These are phyloP conservation scores for Claviceps purpurea DNA, from an alignment of 2,329 filamentous ascomycete species.

Conservation along the genomic window DNA sequence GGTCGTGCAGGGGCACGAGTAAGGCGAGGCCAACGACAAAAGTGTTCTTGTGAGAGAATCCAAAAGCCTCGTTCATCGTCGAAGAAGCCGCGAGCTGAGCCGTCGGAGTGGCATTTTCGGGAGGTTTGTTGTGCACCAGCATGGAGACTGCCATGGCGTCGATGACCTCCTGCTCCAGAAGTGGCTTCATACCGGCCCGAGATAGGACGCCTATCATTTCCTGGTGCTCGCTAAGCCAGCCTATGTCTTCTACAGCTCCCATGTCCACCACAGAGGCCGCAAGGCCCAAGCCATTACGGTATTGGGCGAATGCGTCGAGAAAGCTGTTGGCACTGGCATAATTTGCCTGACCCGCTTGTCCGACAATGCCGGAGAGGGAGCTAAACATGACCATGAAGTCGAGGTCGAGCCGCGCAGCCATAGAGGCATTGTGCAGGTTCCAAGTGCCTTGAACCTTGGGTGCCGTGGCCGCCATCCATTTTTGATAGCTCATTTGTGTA, in stretches of 20 bases:
- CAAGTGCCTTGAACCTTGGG: slow-evolving; percentile 23
- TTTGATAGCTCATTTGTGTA: slow-evolving; percentile 19
- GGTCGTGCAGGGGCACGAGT: slow-evolving; percentile 4
- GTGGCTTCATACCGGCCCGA: not conserved
- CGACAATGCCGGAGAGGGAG: slow-evolving; percentile 22
- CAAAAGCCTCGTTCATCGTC: not conserved
- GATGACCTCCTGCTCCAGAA: not conserved
- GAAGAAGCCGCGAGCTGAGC: not conserved
- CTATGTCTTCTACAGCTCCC: slow-evolving; percentile 1
- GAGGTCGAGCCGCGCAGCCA: slow-evolving; percentile 6
- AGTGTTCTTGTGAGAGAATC: not conserved
- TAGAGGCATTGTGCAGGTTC: slow-evolving; percentile 19
- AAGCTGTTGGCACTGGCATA: slow-evolving; percentile 29
- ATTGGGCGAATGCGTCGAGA: slow-evolving; percentile 22
- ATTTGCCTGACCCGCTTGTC: slow-evolving; percentile 24
- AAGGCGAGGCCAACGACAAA: slow-evolving; percentile 10
- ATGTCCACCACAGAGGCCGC: not conserved
- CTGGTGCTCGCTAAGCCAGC: not conserved
- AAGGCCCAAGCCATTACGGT: slow-evolving; percentile 4
- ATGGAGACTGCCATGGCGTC: not conserved
- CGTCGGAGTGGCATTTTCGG: not conserved
- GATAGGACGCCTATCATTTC: not conserved
- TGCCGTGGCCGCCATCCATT: slow-evolving; percentile 14
- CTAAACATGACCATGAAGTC: slow-evolving; percentile 25
- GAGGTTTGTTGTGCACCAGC: not conserved